These are phyloP conservation scores for Heterobasidion occidentale DNA, from an alignment of 1,284 basidiomycete genomes.

Conservation along the genomic window DNA sequence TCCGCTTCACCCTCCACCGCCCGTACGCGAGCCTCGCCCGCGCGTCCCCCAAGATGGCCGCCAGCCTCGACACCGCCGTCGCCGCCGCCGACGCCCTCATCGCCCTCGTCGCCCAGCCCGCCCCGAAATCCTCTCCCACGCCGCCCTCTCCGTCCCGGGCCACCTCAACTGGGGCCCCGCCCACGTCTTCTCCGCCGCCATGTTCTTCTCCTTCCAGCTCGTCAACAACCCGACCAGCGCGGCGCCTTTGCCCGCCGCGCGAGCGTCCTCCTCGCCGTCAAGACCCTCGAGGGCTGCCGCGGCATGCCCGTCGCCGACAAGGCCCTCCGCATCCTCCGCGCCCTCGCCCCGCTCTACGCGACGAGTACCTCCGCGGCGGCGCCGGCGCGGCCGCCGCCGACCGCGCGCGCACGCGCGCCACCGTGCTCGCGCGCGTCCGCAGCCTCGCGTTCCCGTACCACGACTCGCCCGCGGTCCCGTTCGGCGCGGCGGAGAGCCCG, in stretches of 20 bases:
- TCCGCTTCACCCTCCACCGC: constrained; percentile 74
- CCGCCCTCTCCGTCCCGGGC: constrained; percentile 61
- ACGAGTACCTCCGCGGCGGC: constrained; percentile 37
- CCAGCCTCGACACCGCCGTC: constrained; percentile 62
- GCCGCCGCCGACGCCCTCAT: constrained; percentile 70
- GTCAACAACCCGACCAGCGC: constrained; percentile 68
- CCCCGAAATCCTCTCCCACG: constrained; percentile 63
- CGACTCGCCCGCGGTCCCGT: constrained; percentile 39
- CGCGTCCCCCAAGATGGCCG: not conserved
- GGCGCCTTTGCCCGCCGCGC: constrained; percentile 64
- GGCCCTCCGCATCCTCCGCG: constrained; percentile 56
- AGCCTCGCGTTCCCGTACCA: constrained; percentile 75
- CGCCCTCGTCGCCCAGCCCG: constrained; percentile 50
- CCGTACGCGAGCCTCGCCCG: constrained; percentile 46
- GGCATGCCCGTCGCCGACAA: constrained; percentile 64
- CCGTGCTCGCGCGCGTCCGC: constrained; percentile 56
- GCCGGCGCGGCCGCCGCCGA: constrained; percentile 26
- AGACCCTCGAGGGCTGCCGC: constrained; percentile 53
- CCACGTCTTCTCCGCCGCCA: constrained; percentile 75
- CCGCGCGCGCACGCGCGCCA: constrained; percentile 50
- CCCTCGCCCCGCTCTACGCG: constrained; percentile 63
- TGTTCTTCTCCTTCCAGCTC: constrained; percentile 82
- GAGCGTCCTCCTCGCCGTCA: constrained; percentile 61
- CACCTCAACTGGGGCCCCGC: constrained; percentile 79
- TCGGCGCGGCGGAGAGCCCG: constrained; percentile 2